Percentiles rank a stretch among this genome's conserved stretches.
Evolutionary conservation across 78 protist genomes (phyloP).

Genomic region (Dictyostelium brefeldianum): DNA sequence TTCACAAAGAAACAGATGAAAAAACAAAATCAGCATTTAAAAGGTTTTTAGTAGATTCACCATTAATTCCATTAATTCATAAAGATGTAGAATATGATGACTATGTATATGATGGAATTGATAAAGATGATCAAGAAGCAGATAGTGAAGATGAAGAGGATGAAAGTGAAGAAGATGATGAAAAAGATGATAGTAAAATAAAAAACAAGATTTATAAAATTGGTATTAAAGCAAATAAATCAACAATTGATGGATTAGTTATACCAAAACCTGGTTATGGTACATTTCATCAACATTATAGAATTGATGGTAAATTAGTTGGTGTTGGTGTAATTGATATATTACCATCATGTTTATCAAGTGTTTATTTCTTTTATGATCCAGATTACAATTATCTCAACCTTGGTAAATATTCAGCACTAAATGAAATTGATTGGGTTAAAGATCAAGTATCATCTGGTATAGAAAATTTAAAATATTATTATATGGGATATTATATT

Average conservation of each 20-base stretch:
- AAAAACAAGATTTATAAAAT: constrained; percentile 1
- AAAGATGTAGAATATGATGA: neutral
- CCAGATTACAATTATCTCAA: constrained; percentile 71
- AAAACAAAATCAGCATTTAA: constrained; percentile 20
- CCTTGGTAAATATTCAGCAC: constrained; percentile 81
- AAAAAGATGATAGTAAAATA: neutral
- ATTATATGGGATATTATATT: constrained; percentile 88
- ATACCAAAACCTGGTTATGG: constrained; percentile 82
- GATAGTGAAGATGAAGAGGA: neutral
- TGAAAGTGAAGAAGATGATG: neutral
- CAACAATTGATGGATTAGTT: no score
- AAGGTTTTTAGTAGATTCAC: constrained; percentile 54
- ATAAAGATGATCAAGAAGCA: neutral
- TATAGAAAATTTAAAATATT: constrained; percentile 59
- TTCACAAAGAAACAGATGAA: constrained; percentile 51
- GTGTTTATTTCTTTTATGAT: constrained; percentile 92
- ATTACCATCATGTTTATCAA: constrained; percentile 87
- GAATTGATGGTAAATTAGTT: constrained; percentile 87
- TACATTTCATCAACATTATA: constrained; percentile 88
- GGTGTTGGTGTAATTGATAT: constrained; percentile 93
- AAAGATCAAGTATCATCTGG: neutral
- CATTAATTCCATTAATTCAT: constrained; percentile 12
- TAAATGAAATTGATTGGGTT: constrained; percentile 52
- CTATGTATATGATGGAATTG: neutral
- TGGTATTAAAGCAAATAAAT: neutral